phyloP scores from a whole-genome alignment of 257 asterid genomes.

The Apocynum venetum region DNA sequence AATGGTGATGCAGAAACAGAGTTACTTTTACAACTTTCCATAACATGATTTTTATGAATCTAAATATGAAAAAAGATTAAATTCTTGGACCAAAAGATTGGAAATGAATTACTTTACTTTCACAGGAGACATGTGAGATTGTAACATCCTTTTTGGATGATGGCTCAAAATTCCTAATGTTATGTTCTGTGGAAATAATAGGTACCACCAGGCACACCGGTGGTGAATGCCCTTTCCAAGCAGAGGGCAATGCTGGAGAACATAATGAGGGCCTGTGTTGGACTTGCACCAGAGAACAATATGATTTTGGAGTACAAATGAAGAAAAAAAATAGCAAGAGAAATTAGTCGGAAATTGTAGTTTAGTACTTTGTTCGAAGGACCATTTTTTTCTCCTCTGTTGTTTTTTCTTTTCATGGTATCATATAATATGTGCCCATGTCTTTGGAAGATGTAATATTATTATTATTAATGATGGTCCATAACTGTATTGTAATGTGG shows the following conservation, averaged over 20 bases:
- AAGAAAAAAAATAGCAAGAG: conserved; percentile 8
- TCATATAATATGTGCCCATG: not conserved
- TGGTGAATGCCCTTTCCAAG: conserved; percentile 93
- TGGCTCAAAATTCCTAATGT: not conserved
- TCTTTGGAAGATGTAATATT: not conserved
- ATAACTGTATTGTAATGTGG: not conserved
- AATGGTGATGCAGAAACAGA: not conserved
- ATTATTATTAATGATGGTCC: not conserved
- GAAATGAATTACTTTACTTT: not conserved
- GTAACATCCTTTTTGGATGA: not conserved
- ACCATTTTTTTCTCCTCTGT: not conserved
- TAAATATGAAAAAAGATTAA: too few species aligned
- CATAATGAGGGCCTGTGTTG: conserved; percentile 94
- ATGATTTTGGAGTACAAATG: conserved; percentile 97
- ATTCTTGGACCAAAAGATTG: not conserved
- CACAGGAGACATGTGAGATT: not conserved
- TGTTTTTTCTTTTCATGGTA: not conserved
- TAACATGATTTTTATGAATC: not conserved
- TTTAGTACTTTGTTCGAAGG: conserved; percentile 1
- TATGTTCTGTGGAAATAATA: conserved; percentile 27
- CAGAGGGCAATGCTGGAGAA: conserved; percentile 98
- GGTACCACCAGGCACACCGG: conserved; percentile 99
- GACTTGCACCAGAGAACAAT: conserved; percentile 97
- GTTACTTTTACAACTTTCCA: too few species aligned
- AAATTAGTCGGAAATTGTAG: not conserved